Conservation (phyloP, 805 yeast genomes). For the Candida sphagnicola region DNA sequence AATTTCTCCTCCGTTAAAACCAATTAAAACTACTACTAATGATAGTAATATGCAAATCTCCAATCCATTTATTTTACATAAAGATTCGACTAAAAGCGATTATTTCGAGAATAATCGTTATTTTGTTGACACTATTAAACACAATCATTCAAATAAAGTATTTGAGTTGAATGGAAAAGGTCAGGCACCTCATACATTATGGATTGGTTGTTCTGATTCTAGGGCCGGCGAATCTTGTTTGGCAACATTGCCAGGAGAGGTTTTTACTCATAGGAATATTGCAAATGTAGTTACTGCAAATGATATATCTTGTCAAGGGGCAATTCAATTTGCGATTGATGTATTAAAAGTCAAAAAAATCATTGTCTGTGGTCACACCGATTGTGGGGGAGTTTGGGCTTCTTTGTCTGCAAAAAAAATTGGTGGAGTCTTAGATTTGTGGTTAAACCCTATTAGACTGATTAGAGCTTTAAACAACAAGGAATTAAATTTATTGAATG, state of each 20-base stretch:
- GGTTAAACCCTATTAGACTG: conserved; percentile 67
- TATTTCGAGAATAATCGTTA: conserved; percentile 44
- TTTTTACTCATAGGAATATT: conserved; percentile 83
- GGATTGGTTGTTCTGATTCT: conserved; percentile 94
- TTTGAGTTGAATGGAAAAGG: conserved; percentile 70
- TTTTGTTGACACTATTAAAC: conserved; percentile 44
- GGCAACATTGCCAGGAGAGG: conserved; percentile 83
- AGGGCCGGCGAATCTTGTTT: conserved; percentile 79
- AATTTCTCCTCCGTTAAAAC: conserved; percentile 1
- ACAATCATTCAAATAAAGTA: conserved; percentile 48
- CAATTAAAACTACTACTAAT: background rate
- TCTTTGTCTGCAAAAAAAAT: conserved; percentile 60
- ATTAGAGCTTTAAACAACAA: conserved; percentile 58
- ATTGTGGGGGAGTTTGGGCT: conserved; percentile 92
- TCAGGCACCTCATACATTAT: conserved; percentile 87
- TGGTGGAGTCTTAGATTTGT: conserved; percentile 68
- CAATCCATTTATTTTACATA: conserved; percentile 43
- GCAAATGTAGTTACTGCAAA: conserved; percentile 72
- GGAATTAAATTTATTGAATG: conserved; percentile 43
- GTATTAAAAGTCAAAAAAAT: conserved; percentile 77
- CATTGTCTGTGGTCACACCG: conserved; percentile 89
- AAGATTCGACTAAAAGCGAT: conserved; percentile 46
- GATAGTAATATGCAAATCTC: background rate
- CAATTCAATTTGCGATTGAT: conserved; percentile 84
- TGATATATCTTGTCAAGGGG: conserved; percentile 72